Evolutionary conservation across 192 early-diverging fungal species (phyloP).

Genomic region (Mortierella claussenii): DNA sequence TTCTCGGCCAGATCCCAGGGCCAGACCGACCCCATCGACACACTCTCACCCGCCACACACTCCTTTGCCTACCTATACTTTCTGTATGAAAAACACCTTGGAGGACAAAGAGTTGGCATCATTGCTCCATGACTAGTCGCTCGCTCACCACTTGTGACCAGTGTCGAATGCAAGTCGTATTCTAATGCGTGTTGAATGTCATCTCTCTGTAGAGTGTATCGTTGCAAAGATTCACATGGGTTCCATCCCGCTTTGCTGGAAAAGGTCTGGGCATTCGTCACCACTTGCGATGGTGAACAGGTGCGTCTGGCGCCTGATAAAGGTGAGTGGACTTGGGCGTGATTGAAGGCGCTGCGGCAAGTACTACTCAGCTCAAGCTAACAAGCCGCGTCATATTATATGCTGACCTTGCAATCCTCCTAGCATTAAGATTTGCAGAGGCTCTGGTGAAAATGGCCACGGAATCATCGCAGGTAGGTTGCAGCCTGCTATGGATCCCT

Average conservation of each 20-base stretch:
- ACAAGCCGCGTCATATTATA: not conserved
- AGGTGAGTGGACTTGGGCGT: constrained; percentile 29
- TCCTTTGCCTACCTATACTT: constrained; percentile 62
- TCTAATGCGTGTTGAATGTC: not conserved
- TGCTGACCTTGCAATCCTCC: not conserved
- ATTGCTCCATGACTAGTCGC: too few species aligned
- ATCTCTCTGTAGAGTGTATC: constrained; percentile 39
- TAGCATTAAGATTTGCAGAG: constrained; percentile 55
- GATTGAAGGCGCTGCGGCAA: constrained; percentile 25
- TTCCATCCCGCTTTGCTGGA: constrained; percentile 51
- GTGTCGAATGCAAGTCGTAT: not conserved
- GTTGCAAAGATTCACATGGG: constrained; percentile 45
- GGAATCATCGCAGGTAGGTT: constrained; percentile 43
- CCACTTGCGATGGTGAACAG: constrained; percentile 51
- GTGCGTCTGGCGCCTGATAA: constrained; percentile 45
- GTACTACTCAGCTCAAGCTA: not conserved
- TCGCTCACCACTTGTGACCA: not conserved
- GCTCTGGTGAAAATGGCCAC: constrained; percentile 53
- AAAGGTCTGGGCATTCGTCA: constrained; percentile 54
- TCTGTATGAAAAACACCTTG: constrained; percentile 62
- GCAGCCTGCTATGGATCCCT: too few species aligned
- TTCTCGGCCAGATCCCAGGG: constrained; percentile 21
- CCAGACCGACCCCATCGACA: constrained; percentile 54
- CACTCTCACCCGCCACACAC: constrained; percentile 51
- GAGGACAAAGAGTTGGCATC: too few species aligned